These are phyloP conservation scores for Petunia hybrid DNA, from an alignment of 305 asterid species.

Conservation along the genomic window DNA sequence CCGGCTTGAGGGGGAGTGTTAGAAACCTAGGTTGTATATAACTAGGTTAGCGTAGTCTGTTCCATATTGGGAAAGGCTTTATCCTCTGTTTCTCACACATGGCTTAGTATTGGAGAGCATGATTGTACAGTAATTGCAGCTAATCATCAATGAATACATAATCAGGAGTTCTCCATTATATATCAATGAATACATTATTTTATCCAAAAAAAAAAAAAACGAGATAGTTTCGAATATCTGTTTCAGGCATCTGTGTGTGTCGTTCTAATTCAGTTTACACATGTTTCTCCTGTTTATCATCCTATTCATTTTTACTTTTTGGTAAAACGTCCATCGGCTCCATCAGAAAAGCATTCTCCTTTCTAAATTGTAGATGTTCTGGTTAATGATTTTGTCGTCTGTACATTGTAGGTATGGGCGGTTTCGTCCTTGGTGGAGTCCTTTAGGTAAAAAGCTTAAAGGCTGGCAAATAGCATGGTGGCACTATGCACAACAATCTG, in stretches of 20 bases:
- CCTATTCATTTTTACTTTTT: neutral
- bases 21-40: too few relatives aligned
- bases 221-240: neutral
- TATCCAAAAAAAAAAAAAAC: neutral
- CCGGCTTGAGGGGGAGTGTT: too few relatives aligned
- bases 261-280: constrained; percentile 20
- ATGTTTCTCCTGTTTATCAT: constrained; percentile 13
- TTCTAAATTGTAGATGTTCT: constrained; percentile 27
- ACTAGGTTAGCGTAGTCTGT: too few relatives aligned
- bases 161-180: neutral
- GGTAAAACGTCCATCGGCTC: constrained; percentile 11
- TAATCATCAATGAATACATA: neutral
- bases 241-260: neutral
- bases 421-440: constrained; percentile 94
- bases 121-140: constrained; percentile 12
- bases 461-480: constrained; percentile 99
- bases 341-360: constrained; percentile 8
- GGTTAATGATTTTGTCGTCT: constrained; percentile 35
- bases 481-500: constrained; percentile 91
- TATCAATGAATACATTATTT: neutral
- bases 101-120: neutral
- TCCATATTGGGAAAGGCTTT: too few relatives aligned
- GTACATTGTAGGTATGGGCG: constrained; percentile 77
- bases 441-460: constrained; percentile 65
- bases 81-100: too few relatives aligned